These are phyloP conservation scores for Trichoderma atroviride DNA, from an alignment of 2,329 filamentous ascomycete species.

Conservation along the genomic window DNA sequence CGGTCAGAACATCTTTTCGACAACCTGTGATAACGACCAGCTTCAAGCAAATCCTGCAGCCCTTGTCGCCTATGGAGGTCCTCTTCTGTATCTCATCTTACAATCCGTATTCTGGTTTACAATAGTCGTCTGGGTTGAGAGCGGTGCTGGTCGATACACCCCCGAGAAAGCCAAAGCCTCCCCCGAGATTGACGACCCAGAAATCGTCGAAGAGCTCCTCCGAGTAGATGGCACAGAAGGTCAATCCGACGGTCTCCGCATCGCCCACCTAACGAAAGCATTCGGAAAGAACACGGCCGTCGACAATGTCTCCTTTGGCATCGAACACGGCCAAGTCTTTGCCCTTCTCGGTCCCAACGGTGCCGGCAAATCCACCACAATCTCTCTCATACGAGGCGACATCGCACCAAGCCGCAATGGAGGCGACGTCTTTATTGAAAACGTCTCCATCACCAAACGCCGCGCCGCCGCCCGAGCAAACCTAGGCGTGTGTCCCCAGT, in stretches of 20 bases:
- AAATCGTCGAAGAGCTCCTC: slow-evolving; percentile 33
- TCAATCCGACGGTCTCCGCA: slow-evolving; percentile 57
- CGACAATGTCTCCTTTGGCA: slow-evolving; percentile 70
- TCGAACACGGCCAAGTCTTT: slow-evolving; percentile 69
- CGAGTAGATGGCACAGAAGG: slow-evolving; percentile 36
- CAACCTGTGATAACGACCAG: slow-evolving; percentile 67
- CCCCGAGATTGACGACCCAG: slow-evolving; percentile 32
- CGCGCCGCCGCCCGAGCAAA: slow-evolving; percentile 64
- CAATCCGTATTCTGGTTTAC: slow-evolving; percentile 70
- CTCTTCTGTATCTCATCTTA: slow-evolving; percentile 75
- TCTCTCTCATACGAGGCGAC: slow-evolving; percentile 73
- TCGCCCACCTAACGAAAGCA: slow-evolving; percentile 67
- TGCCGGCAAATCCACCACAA: slow-evolving; percentile 74
- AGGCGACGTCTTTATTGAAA: slow-evolving; percentile 70
- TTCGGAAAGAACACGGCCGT: slow-evolving; percentile 68
- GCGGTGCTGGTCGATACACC: slow-evolving; percentile 48
- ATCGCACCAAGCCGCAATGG: slow-evolving; percentile 57
- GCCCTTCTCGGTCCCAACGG: slow-evolving; percentile 77
- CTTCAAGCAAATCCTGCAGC: slow-evolving; percentile 61
- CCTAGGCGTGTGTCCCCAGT: slow-evolving; percentile 73
- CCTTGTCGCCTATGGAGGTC: slow-evolving; percentile 71
- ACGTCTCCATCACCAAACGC: slow-evolving; percentile 64
- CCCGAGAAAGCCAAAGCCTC: slow-evolving; percentile 29
- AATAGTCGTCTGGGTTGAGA: slow-evolving; percentile 75
- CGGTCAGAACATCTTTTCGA: slow-evolving; percentile 75